These are phyloP conservation scores for Trichomonas tenax DNA, from an alignment of 208 protist species.

Conservation along the genomic window DNA sequence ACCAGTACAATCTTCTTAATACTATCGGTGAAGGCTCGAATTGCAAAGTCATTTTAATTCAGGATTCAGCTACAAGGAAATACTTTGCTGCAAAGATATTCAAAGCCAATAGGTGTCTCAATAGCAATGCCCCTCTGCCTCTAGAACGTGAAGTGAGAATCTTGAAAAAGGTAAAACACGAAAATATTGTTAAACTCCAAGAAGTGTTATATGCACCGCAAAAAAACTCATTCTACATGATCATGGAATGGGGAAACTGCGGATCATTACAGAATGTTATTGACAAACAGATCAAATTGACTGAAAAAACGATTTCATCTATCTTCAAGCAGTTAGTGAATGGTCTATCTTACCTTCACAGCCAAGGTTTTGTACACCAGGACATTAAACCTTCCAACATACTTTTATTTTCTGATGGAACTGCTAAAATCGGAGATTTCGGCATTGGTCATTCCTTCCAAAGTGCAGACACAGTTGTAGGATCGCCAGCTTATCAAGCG, in stretches of 20 bases:
- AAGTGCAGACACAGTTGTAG: neutral
- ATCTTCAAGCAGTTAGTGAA: neutral
- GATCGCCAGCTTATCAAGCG: neutral
- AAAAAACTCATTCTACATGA: neutral
- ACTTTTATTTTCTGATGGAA: neutral
- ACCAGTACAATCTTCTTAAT: neutral
- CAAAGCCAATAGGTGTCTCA: neutral
- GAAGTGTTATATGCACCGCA: neutral
- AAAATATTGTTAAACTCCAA: neutral
- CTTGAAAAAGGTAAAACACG: neutral
- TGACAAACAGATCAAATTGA: neutral
- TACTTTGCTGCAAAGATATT: neutral
- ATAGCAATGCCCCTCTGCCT: neutral
- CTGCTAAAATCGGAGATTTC: neutral
- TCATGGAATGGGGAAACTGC: neutral
- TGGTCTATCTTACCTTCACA: neutral
- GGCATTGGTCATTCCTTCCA: neutral
- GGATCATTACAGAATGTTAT: neutral
- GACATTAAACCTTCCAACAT: constrained; percentile 8
- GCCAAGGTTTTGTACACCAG: neutral
- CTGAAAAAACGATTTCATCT: neutral
- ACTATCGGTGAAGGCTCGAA: neutral
- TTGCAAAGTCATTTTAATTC: neutral
- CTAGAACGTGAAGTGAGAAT: neutral
- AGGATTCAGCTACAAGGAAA: neutral